phyloP scores from a whole-genome alignment of 805 yeast genomes.

The Saccharomyces kudriavzevii region DNA sequence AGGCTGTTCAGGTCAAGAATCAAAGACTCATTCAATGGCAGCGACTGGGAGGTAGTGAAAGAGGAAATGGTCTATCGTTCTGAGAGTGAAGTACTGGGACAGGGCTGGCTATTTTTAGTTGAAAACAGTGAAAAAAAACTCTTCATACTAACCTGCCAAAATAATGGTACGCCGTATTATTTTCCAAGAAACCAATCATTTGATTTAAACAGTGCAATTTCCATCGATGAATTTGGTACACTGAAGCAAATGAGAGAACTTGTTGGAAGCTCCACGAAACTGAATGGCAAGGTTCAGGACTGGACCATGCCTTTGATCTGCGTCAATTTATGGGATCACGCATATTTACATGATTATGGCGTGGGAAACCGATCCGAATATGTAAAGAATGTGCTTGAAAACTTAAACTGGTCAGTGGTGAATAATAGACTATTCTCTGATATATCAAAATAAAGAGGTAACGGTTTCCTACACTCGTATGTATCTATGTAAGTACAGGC shows the following conservation, averaged over 20 bases:
- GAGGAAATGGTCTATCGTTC: constrained; percentile 43
- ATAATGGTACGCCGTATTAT: constrained; percentile 72
- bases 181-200: constrained; percentile 60
- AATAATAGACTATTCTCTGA: constrained; percentile 35
- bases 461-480: constrained; percentile 1
- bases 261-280: constrained; percentile 21
- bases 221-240: constrained; percentile 43
- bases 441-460: not conserved
- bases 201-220: constrained; percentile 70
- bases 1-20: constrained; percentile 32
- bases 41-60: constrained; percentile 42
- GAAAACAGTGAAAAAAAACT: constrained; percentile 57
- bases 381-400: constrained; percentile 64
- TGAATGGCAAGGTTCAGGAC: constrained; percentile 38
- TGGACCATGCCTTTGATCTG: constrained; percentile 58
- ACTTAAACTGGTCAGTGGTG: constrained; percentile 77
- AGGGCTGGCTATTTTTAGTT: constrained; percentile 75
- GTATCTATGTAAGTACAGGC: constrained; percentile 5
- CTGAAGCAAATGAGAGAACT: constrained; percentile 37
- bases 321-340: constrained; percentile 80
- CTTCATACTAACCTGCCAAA: constrained; percentile 47
- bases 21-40: constrained; percentile 22
- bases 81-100: constrained; percentile 36
- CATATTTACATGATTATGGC: constrained; percentile 83
- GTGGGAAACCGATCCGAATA: constrained; percentile 61